These are phyloP conservation scores for Thalassiosira sp. DNA, from an alignment of 352 stramenopile species.

Conservation along the genomic window DNA sequence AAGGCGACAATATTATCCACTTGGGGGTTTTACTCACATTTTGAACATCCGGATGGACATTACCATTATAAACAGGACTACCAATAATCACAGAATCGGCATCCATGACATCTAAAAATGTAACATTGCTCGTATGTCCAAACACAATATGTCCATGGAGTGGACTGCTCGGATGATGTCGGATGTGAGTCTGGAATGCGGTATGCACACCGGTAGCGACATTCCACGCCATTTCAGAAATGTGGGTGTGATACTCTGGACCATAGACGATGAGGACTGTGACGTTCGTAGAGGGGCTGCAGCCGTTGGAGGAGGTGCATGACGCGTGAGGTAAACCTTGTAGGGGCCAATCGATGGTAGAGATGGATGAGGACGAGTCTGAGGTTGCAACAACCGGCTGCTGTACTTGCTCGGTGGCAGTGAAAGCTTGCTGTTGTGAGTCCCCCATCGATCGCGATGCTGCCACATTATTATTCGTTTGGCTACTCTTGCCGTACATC, in stretches of 20 bases:
- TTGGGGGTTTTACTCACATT: slow-evolving; percentile 33
- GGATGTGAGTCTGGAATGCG: slow-evolving; percentile 67
- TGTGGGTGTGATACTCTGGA: slow-evolving; percentile 82
- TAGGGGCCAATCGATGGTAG: slow-evolving; percentile 47
- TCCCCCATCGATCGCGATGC: not conserved
- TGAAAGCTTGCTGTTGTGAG: not conserved
- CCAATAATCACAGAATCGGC: slow-evolving; percentile 87
- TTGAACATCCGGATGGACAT: slow-evolving; percentile 84
- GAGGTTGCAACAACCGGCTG: slow-evolving; percentile 2
- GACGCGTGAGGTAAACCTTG: slow-evolving; percentile 18
- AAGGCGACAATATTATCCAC: not conserved
- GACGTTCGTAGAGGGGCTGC: slow-evolving; percentile 35
- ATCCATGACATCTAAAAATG: slow-evolving; percentile 86
- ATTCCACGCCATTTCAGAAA: slow-evolving; percentile 82
- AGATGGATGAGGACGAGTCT: slow-evolving; percentile 15
- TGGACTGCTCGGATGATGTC: slow-evolving; percentile 38
- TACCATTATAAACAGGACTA: slow-evolving; percentile 87
- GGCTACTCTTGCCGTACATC: slow-evolving; percentile 31
- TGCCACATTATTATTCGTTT: slow-evolving; percentile 8
- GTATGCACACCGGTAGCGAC: slow-evolving; percentile 76
- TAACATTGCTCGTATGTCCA: slow-evolving; percentile 73
- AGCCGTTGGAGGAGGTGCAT: slow-evolving; percentile 27
- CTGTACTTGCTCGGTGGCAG: not conserved
- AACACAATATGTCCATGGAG: slow-evolving; percentile 47
- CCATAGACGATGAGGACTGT: slow-evolving; percentile 80